Conservation (phyloP, 805 yeast species). For the Wickerhamomyces ciferrii region DNA sequence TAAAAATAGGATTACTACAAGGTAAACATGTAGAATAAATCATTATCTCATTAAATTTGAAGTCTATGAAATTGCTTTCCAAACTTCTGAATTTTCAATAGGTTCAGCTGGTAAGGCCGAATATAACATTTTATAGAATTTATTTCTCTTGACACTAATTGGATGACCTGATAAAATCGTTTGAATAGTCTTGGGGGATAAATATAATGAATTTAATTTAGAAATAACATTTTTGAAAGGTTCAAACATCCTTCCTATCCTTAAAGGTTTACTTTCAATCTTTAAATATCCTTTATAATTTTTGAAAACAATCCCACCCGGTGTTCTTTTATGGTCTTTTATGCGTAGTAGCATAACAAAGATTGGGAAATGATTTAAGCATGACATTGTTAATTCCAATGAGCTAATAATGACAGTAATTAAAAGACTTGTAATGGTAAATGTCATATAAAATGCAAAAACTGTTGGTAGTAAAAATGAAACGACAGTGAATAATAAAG, state of each 20-base stretch:
- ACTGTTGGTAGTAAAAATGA: conserved; percentile 83
- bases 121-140: conserved; percentile 45
- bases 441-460: conserved; percentile 73
- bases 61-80: conserved; percentile 12
- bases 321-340: conserved; percentile 70
- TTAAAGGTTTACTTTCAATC: conserved; percentile 40
- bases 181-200: conserved; percentile 33
- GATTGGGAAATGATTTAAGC: conserved; percentile 79
- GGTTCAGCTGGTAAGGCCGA: conserved; percentile 44
- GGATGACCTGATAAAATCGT: conserved; percentile 39
- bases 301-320: conserved; percentile 46
- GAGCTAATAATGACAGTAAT: conserved; percentile 42
- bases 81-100: conserved; percentile 16
- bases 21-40: no score
- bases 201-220: conserved; percentile 35
- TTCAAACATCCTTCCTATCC: conserved; percentile 37
- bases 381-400: conserved; percentile 55
- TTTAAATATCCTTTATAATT: conserved; percentile 16
- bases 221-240: conserved; percentile 39
- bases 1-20: not conserved
- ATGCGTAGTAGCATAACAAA: conserved; percentile 75
- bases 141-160: conserved; percentile 39
- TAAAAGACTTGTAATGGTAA: conserved; percentile 53
- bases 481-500: conserved; percentile 76
- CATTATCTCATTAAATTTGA: not conserved